These are phyloP conservation scores for Cicer arietinum DNA, from an alignment of 306 rosid species.

Conservation along the genomic window DNA sequence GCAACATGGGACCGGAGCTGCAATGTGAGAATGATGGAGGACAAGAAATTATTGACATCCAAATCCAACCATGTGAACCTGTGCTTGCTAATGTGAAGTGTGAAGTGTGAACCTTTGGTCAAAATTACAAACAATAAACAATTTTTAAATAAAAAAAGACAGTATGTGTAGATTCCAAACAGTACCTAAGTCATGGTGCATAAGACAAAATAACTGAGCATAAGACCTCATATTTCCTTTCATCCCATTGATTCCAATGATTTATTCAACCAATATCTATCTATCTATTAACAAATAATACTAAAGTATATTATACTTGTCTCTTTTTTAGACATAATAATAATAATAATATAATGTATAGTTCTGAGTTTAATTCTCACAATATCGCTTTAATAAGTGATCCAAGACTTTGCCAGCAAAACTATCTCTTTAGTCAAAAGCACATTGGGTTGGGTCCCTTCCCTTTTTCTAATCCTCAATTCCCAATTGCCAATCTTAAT, in stretches of 20 bases:
- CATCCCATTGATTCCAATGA: constrained; percentile 20
- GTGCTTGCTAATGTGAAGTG: constrained; percentile 25
- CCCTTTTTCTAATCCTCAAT: constrained; percentile 49
- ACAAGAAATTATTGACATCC: constrained; percentile 33
- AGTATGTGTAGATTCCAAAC: constrained; percentile 43
- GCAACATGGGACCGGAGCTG: constrained; percentile 43
- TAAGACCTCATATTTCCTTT: constrained; percentile 5
- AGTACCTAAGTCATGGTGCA: constrained; percentile 36
- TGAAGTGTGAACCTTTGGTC: constrained; percentile 17
- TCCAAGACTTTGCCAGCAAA: constrained; percentile 44
- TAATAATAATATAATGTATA: not conserved
- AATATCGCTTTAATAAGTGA: constrained; percentile 19
- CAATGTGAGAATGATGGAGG: constrained; percentile 40
- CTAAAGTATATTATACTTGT: not conserved
- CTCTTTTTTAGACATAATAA: not conserved
- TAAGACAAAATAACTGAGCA: constrained; percentile 50
- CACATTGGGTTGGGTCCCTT: constrained; percentile 58
- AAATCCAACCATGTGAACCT: constrained; percentile 45
- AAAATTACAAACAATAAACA: constrained; percentile 29
- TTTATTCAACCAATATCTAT: constrained; percentile 14
- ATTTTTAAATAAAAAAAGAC: constrained; percentile 1
- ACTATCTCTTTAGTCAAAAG: constrained; percentile 81
- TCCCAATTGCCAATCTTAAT: constrained; percentile 50
- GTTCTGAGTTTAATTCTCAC: not conserved
- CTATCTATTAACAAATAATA: not conserved